Evolutionary conservation across 2,329 filamentous ascomycete genomes (phyloP).

Genomic region (Phoma sp.): DNA sequence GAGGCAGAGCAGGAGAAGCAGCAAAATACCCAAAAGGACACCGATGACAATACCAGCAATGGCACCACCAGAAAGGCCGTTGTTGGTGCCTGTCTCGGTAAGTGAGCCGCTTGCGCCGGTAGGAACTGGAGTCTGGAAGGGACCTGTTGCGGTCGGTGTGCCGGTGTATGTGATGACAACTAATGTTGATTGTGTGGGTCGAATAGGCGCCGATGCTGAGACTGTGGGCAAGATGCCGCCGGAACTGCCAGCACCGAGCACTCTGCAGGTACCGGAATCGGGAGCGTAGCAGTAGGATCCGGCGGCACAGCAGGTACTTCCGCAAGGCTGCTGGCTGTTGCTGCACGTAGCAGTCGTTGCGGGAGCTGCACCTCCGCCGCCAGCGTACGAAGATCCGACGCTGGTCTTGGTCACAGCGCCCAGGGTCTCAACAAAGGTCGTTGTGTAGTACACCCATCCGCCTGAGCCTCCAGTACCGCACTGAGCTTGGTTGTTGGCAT

Average conservation of each 20-base stretch:
- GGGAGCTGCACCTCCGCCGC: slow-evolving; percentile 16
- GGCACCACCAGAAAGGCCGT: slow-evolving; percentile 68
- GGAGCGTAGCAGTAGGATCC: slow-evolving; percentile 67
- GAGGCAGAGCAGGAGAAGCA: slow-evolving; percentile 74
- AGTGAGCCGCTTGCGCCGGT: slow-evolving; percentile 56
- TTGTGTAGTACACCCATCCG: slow-evolving; percentile 64
- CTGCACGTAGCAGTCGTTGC: slow-evolving; percentile 51
- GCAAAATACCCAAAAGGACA: slow-evolving; percentile 67
- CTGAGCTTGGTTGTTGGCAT: slow-evolving; percentile 44
- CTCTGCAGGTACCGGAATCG: slow-evolving; percentile 62
- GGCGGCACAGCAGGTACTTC: slow-evolving; percentile 71
- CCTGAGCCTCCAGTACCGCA: slow-evolving; percentile 34
- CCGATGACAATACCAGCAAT: slow-evolving; percentile 85
- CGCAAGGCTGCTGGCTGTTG: slow-evolving; percentile 65
- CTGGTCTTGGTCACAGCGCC: slow-evolving; percentile 60
- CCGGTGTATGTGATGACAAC: slow-evolving; percentile 56
- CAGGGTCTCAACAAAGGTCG: slow-evolving; percentile 61
- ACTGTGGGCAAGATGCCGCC: slow-evolving; percentile 43
- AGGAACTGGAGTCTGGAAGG: slow-evolving; percentile 60
- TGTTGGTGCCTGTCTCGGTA: slow-evolving; percentile 34
- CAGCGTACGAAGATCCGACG: slow-evolving; percentile 55
- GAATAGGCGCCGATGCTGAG: slow-evolving; percentile 58
- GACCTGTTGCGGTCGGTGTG: slow-evolving; percentile 54
- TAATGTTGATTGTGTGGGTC: slow-evolving; percentile 60
- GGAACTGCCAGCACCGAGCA: slow-evolving; percentile 59